phyloP scores from a whole-genome alignment of 768 basidiomycete species.

The Boletus pseudo-olivaceus region DNA sequence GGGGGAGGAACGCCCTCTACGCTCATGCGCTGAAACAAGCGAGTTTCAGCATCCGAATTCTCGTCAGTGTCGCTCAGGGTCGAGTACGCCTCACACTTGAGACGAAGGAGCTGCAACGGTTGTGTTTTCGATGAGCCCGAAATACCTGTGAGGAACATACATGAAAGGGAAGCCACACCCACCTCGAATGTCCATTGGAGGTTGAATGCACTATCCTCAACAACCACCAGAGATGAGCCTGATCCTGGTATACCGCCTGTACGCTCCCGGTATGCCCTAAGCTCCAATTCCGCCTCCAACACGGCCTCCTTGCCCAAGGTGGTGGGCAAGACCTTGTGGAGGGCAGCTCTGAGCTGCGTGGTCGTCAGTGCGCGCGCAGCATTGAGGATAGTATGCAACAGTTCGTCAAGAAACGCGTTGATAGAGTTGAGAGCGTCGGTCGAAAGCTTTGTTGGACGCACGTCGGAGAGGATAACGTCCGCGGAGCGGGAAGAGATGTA shows the following conservation, averaged over 20 bases:
- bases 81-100: slow-evolving; percentile 89
- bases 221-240: slow-evolving; percentile 26
- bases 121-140: slow-evolving; percentile 10
- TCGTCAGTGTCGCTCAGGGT: slow-evolving; percentile 80
- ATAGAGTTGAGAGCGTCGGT: slow-evolving; percentile 71
- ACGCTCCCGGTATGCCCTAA: slow-evolving; percentile 85
- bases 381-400: slow-evolving; percentile 68
- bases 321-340: slow-evolving; percentile 72
- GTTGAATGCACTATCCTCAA: slow-evolving; percentile 61
- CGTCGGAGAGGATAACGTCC: slow-evolving; percentile 88
- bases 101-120: slow-evolving; percentile 56
- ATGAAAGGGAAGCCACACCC: slow-evolving; percentile 4
- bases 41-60: slow-evolving; percentile 60
- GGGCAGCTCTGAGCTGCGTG: slow-evolving; percentile 66
- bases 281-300: slow-evolving; percentile 88
- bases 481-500: slow-evolving; percentile 85
- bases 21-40: slow-evolving; percentile 59
- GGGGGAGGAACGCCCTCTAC: slow-evolving; percentile 49
- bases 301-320: slow-evolving; percentile 88
- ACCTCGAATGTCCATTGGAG: slow-evolving; percentile 78
- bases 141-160: not conserved
- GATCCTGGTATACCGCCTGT: slow-evolving; percentile 41
- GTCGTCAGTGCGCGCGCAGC: slow-evolving; percentile 67
- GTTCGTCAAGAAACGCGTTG: slow-evolving; percentile 82
- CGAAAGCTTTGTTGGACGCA: slow-evolving; percentile 86